A percentile compares a stretch with the other conserved stretches of the same genome.
phyloP scores from a whole-genome alignment of 192 early-diverging fungal species.

The Obelidium mucronatum region DNA sequence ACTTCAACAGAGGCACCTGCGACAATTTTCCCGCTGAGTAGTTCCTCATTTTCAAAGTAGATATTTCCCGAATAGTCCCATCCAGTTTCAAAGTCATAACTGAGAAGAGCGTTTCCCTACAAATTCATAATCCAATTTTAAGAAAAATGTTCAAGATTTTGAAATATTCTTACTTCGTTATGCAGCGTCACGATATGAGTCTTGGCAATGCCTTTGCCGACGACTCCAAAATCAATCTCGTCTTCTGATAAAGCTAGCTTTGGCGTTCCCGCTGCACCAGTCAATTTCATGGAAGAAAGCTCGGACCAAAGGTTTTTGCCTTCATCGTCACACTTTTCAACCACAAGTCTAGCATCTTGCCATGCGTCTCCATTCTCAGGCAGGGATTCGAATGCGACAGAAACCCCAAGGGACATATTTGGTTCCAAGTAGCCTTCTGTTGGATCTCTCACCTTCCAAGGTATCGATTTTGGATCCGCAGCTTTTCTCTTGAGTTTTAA shows the following conservation, averaged over 20 bases:
- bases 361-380: conserved; percentile 57
- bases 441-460: conserved; percentile 51
- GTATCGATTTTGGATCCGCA: conserved; percentile 2
- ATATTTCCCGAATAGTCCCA: conserved; percentile 51
- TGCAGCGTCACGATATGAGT: conserved; percentile 26
- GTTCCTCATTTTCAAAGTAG: conserved; percentile 25
- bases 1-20: conserved; percentile 36
- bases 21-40: conserved; percentile 42
- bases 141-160: conserved; percentile 4
- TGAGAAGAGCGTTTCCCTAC: conserved; percentile 52
- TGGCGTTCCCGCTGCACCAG: conserved; percentile 59
- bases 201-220: conserved; percentile 42
- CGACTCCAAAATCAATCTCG: conserved; percentile 53
- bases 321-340: conserved; percentile 55
- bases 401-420: conserved; percentile 41
- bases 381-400: conserved; percentile 55
- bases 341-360: conserved; percentile 59
- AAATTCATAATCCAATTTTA: background rate
- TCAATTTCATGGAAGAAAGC: conserved; percentile 51
- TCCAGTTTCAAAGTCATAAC: conserved; percentile 44
- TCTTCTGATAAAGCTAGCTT: conserved; percentile 47
- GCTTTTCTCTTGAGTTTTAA: conserved; percentile 27
- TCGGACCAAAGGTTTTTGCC: conserved; percentile 44
- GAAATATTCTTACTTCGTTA: conserved; percentile 48
- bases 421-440: conserved; percentile 50